Conservation (phyloP, 2,329 filamentous ascomycete genomes). For the Cryphonectria japonica region DNA sequence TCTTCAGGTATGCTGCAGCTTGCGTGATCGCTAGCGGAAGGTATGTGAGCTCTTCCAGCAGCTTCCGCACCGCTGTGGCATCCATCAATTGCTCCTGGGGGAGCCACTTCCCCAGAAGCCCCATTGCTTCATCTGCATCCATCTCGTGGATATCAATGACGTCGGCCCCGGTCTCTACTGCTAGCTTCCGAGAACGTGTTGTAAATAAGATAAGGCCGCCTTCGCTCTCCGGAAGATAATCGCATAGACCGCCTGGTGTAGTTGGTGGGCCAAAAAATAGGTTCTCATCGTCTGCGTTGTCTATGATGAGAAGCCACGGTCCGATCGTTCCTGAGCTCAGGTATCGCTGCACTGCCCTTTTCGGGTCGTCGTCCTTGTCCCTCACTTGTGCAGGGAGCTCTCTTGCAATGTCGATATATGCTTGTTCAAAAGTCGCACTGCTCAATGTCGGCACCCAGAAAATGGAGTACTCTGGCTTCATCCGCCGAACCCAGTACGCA, state of each 20-base stretch:
- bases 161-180: not conserved
- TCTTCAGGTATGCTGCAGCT: not conserved
- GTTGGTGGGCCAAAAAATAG: not conserved
- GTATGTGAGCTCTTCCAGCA: not conserved
- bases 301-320: not conserved
- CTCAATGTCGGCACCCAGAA: slow-evolving; percentile 45
- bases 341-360: not conserved
- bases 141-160: not conserved
- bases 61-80: not conserved
- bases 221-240: not conserved
- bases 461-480: slow-evolving; percentile 39
- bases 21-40: not conserved
- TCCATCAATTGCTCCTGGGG: no score
- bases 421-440: slow-evolving; percentile 39
- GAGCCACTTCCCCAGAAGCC: not conserved
- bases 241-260: not conserved
- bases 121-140: not conserved
- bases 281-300: not conserved
- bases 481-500: slow-evolving; percentile 36
- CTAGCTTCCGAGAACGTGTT: not conserved
- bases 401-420: slow-evolving; percentile 40
- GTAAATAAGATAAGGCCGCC: not conserved
- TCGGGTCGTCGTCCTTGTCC: not conserved
- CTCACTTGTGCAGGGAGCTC: not conserved
- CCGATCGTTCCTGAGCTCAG: not conserved